A percentile compares a stretch with the other conserved stretches of the same genome.
Conservation (phyloP, 1,284 basidiomycete genomes). For the Apiotrichum domesticum region DNA sequence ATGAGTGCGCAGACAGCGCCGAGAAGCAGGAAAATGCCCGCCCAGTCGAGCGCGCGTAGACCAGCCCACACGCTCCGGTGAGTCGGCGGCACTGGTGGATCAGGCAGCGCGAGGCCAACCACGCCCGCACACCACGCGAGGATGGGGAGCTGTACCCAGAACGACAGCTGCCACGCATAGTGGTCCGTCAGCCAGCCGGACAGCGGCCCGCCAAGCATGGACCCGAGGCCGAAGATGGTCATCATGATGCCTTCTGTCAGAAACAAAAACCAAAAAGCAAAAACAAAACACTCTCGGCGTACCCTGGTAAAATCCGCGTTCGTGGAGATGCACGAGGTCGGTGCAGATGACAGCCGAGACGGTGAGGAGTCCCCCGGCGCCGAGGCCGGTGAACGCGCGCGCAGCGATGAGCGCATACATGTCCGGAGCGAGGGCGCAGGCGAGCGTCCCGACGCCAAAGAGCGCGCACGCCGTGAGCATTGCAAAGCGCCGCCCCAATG, state of each 20-base stretch:
- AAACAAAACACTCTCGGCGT: background rate
- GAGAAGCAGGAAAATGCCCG: conserved; percentile 55
- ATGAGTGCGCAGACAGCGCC: conserved; percentile 65
- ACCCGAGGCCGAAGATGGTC: conserved; percentile 43
- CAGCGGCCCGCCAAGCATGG: conserved; percentile 42
- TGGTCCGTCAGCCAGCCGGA: conserved; percentile 41
- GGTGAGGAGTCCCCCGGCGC: conserved; percentile 45
- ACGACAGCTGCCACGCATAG: conserved; percentile 40
- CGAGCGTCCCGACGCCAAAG: conserved; percentile 37
- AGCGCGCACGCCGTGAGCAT: conserved; percentile 38
- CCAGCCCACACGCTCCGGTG: conserved; percentile 29
- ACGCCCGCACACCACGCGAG: conserved; percentile 29
- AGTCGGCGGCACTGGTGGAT: conserved; percentile 32
- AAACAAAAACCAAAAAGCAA: background rate
- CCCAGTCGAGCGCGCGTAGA: conserved; percentile 36
- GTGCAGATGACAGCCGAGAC: conserved; percentile 46
- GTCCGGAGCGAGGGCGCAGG: conserved; percentile 34
- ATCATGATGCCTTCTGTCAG: conserved; percentile 39
- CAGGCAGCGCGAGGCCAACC: conserved; percentile 34
- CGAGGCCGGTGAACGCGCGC: conserved; percentile 42
- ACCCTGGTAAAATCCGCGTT: conserved; percentile 47
- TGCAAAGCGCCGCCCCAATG: conserved; percentile 39
- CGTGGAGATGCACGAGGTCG: conserved; percentile 43
- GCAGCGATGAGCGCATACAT: conserved; percentile 41
- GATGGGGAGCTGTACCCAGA: conserved; percentile 41